Base-by-base conservation (phyloP, 1,284 basidiomycete species). In the Bjerkandera adusta region DNA sequence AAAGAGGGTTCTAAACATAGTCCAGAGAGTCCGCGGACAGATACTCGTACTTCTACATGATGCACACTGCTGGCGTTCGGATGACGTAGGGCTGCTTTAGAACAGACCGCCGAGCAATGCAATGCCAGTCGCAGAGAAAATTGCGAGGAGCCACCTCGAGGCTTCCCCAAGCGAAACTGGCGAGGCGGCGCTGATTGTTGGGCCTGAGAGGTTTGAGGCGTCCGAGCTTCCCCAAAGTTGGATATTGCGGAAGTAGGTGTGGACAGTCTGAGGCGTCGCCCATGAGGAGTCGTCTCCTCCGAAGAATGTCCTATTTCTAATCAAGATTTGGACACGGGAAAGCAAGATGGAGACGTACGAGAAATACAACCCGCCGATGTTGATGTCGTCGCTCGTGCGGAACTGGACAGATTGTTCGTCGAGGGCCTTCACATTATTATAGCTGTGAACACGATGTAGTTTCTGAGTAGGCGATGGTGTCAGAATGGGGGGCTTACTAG, bases 211-310 rank as follows among this genome's bases (percentile, higher is more conserved):
- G 50, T 62, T 62, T 34, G 63, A 63, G 1, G 61, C 43, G 10
- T 54, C 41, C 1, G 61, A 60, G 30, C 58, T 59, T 27, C 61
- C 64, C 49, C 53, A 65, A 16, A 65, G 54, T 47, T 63, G 66
- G 49, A 89, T 69, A 60, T 87, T 83, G 51, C 85, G 81, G 69
- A 77, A 88, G 62, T 85, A 88, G 0, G 82, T 81, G 58, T 85
- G 75, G 1, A 78, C 76, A 1, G 74, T 77, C 4, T 66, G 60
- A 7, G 80, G 73, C 0, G 84, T 80, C 24, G 81, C 81, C 82
- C 83, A 89, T 36, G 72, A 76, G 3, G 66, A 50, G 56, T 89
- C 82, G 46, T 72, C 72, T 18, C 84, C 85, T 64, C 85, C 84
- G 57, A 85, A 87, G 69, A 88, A 88, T 18, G 84, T 86, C 29